Base-by-base conservation (phyloP, 306 rosid genomes). In the Bauhinia variegata region DNA sequence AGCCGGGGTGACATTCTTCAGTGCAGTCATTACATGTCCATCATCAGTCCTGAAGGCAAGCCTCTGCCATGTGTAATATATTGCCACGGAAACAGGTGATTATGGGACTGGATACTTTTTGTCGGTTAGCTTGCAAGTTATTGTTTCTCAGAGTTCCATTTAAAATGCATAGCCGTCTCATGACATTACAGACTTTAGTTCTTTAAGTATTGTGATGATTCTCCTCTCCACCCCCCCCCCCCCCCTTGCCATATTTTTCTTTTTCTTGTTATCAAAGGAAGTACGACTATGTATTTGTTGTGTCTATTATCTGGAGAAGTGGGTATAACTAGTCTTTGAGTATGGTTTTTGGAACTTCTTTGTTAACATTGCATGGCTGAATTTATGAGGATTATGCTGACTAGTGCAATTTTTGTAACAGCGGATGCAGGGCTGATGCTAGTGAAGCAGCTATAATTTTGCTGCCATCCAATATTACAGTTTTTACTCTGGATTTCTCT, bases 361-460 rank as follows among this genome's bases (percentile, higher is more conserved):
- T 50, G 48, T 47, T 53, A 54, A 16, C 48, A 59, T 48, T 62
- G 48, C 34, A 11, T 30, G 6, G 11, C 60, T 51, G 34, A 44
- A 33, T 41, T 47, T 53, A 30, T 36, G 32, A 54, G 15, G 44
- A n/a, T 53, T 54, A 64, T 65, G 71, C 77, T 83, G 74, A 82
- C 79, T 49, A 47, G 17, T 34, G 63, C 53, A 44, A 65, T 72
- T 39, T 39, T 84, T 68, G 39, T 75, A 65, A 53, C 90, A 93
- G 99, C 82, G 99, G 99, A 49, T 90, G 99, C 80, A 84, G 96
- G 85, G 97, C 87, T 13, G 99, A 93, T 80, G 99, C 88, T 11
- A 85, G 96, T 82, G 99, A 93, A 86, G 97, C 97, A 56, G 99
- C 99, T 54, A 80, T 90, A 49, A 75, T 88, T 75, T 82, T 93